phyloP scores from a whole-genome alignment of 257 asterid species.

The Ligustrum vulgare region DNA sequence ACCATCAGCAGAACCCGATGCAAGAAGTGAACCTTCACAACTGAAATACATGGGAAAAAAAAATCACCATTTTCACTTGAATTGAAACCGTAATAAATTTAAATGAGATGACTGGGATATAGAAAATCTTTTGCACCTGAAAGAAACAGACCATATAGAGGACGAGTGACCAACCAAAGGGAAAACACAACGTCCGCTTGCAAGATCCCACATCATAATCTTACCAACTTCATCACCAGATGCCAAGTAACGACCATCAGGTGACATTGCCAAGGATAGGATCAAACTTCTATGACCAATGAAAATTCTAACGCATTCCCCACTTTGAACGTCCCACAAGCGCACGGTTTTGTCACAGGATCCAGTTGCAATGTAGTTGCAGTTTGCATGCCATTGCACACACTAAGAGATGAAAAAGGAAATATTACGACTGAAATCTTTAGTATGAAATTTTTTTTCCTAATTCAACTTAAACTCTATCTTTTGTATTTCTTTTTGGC shows the following conservation, averaged over 20 bases:
- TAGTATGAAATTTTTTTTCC: no score
- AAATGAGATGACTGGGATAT: conserved; percentile 7
- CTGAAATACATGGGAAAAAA: conserved; percentile 42
- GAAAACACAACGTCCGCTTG: conserved; percentile 86
- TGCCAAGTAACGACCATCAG: conserved; percentile 98
- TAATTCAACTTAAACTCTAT: no score
- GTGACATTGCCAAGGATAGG: conserved; percentile 84
- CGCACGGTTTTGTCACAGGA: conserved; percentile 99
- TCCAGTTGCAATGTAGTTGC: conserved; percentile 96
- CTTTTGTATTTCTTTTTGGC: no score
- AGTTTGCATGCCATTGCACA: conserved; percentile 93
- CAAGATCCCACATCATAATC: conserved; percentile 98
- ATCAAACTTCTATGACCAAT: conserved; percentile 95
- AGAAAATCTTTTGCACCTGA: conserved; percentile 51
- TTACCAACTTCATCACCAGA: conserved; percentile 99
- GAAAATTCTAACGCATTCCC: conserved; percentile 92
- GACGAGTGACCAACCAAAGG: conserved; percentile 94
- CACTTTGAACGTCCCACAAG: conserved; percentile 95
- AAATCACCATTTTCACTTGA: conserved; percentile 5
- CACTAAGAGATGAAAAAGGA: conserved; percentile 47
- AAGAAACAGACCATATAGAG: conserved; percentile 93
- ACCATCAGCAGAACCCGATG: conserved; percentile 99
- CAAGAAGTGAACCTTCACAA: conserved; percentile 94
- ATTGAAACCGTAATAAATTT: background rate
- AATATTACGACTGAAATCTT: background rate